Evolutionary conservation across 495 filamentous ascomycete species (phyloP), one percentile per base, ranked within the genome.

Genomic region (Massariosphaeria phaeospora): DNA sequence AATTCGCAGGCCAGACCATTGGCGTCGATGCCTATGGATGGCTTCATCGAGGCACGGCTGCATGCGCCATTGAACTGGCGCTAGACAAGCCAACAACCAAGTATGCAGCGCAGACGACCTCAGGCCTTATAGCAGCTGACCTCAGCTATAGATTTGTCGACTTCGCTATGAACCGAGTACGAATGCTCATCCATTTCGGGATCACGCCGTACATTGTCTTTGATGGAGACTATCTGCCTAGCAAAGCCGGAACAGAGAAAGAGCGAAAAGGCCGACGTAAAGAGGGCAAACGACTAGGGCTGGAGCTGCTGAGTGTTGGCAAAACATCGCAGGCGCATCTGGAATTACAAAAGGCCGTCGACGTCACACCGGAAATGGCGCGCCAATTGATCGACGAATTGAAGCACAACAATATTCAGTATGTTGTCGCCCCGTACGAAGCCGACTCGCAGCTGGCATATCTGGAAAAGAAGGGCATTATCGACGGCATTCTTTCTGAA

Each of bases 11-110:
- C 26, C 85, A 91, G 68, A 95, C 88, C 2, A 79, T 99, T 35
- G 94, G 86, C 2, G 81, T 99, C 13, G 94, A 99, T 69, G 91
- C 86, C 52, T 99, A 99, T 75, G 93, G 90, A 66, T 99, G 94
- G 94, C 82, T 99, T 29, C 94, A 99, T 67, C 86, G 94, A 57
- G 94, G 91, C 26, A 88, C 90, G 21, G 81, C 94, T 44, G 77
- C 90, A 21, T 99, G 93, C 68, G 86, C 91, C 49, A 83, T 95
- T 57, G 94, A 97, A 55, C 76, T 99, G 40, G 94, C 91, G 25
- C 76, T 89, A 61, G 87, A 84, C 61, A 89, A 85, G 68, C 89
- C 89, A 17, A 96, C 89, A 4, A 81, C 79, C 46, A 95, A 89
- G 87, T 95, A 74, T 59, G 79, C 72, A 12, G 23, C 21, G 10